A percentile compares a stretch with the other conserved stretches of the same genome.
phyloP scores from a whole-genome alignment of 2,329 filamentous ascomycete species.

The Cytospora mali region DNA sequence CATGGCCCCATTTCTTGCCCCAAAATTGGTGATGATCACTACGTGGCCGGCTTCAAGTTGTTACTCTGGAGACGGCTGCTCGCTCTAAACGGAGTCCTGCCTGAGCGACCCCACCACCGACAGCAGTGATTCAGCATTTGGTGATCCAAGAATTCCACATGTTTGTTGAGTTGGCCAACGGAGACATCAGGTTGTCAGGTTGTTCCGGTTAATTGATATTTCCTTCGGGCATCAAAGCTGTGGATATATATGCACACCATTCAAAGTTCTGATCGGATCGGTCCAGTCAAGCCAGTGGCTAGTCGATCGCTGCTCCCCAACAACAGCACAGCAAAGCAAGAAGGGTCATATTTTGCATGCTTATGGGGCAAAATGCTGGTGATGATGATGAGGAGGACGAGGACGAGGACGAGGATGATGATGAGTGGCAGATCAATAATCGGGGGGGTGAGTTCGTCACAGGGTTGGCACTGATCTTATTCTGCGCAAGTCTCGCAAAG shows the following conservation, averaged over 20 bases:
- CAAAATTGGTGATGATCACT: background rate
- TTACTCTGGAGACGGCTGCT: background rate
- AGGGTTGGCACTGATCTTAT: background rate
- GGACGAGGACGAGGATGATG: no score
- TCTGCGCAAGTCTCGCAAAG: conserved; percentile 16
- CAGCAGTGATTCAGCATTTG: background rate
- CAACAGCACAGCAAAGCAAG: no score
- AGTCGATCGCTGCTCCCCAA: no score
- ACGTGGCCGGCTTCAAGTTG: background rate
- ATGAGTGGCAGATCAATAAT: background rate
- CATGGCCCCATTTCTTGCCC: background rate
- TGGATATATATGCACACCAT: background rate
- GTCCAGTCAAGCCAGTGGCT: no score
- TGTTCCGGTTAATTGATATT: background rate
- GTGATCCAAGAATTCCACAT: background rate
- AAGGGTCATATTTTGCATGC: no score
- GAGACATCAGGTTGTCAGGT: background rate
- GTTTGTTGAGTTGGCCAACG: background rate
- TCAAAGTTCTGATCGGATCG: no score
- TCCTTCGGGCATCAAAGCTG: background rate
- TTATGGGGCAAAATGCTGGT: no score
- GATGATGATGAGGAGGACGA: no score
- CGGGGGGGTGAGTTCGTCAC: background rate
- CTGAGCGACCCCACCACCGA: background rate
- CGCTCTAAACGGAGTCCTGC: background rate